Evolutionary conservation across 2,329 filamentous ascomycete species (phyloP), one percentile per base, ranked within the genome.

Genomic region (Microdochium bolleyi): DNA sequence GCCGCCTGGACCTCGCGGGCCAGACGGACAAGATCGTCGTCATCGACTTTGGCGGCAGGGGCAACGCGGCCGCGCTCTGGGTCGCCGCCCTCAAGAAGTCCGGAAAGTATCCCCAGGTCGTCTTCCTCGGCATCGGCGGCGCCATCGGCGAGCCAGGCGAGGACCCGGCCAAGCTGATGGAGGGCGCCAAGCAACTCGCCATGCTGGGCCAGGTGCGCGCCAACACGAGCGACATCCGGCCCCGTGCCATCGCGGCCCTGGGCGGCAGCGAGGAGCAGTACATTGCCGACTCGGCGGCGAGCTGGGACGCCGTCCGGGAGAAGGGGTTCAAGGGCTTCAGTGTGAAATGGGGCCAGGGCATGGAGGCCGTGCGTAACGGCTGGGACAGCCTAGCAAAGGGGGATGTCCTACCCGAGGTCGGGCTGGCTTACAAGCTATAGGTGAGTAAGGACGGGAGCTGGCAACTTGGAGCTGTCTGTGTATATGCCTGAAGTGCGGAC

Each of bases 41-140:
- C 11, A 57, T 59, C 54, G 64, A 66, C 58, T 65, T 65, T 49
- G 64, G 64, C 49, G 63, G 62, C 1, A 61, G 63, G 16, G 58
- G 34, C 11, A 57, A 57, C 50, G 57, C 54, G 1, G 60, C 51
- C 0, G 48, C 51, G 38, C 53, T 51, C 38, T 65, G 63, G 64
- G 58, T 58, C 1, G 46, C 49, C 1, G 53, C 55, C 4, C 52
- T 65, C 8, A 27, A 51, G 25, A n/a, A n/a, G n/a, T n/a, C n/a
- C n/a, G 8, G 46, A 2, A 49, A 21, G 24, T 50, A 51, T 30
- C 21, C 53, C 2, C 34, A 50, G 3, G 48, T 57, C 3, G 54
- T 57, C 27, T 53, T 56, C 56, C 53, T 62, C 2, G 48, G 37
- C 49, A 51, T 64, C 52, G 63, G 63, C n/a, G 41, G 27, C 2